Evolutionary conservation across 2,329 filamentous ascomycete genomes (phyloP).

Genomic region (Sporothrix luriei): DNA sequence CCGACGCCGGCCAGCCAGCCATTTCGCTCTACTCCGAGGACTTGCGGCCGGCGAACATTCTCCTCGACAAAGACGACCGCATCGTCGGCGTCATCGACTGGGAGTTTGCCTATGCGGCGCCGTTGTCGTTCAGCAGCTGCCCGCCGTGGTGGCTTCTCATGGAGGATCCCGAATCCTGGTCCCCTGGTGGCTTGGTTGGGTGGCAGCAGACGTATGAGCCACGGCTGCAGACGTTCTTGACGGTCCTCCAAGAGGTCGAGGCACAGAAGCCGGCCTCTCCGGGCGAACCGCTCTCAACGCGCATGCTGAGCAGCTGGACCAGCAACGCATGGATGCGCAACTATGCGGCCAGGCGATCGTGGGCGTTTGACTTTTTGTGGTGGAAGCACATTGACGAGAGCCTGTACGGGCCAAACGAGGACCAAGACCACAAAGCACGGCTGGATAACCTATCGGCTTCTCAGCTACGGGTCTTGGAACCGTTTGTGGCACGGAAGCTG

Average conservation of each 20-base stretch:
- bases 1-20: too few relatives aligned
- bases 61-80: conserved; percentile 39
- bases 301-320: conserved; percentile 40
- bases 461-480: too few relatives aligned
- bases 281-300: conserved; percentile 29
- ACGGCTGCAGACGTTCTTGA: conserved; percentile 43
- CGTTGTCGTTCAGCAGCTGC: conserved; percentile 41
- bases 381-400: conserved; percentile 39
- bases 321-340: conserved; percentile 38
- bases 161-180: conserved; percentile 43
- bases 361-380: conserved; percentile 40
- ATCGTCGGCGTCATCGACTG: conserved; percentile 47
- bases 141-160: conserved; percentile 46
- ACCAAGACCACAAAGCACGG: conserved; percentile 27
- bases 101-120: conserved; percentile 45
- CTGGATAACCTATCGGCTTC: too few relatives aligned
- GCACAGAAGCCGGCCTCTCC: background rate
- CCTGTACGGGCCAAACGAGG: conserved; percentile 36
- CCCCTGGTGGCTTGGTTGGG: conserved; percentile 36
- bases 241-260: conserved; percentile 38
- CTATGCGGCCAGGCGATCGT: conserved; percentile 39
- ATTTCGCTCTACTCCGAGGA: conserved; percentile 43
- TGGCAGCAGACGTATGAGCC: conserved; percentile 43
- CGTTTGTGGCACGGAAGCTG: too few relatives aligned
- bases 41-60: conserved; percentile 40